Conservation (phyloP, 495 filamentous ascomycete species). For the Penicillium waksmanii region DNA sequence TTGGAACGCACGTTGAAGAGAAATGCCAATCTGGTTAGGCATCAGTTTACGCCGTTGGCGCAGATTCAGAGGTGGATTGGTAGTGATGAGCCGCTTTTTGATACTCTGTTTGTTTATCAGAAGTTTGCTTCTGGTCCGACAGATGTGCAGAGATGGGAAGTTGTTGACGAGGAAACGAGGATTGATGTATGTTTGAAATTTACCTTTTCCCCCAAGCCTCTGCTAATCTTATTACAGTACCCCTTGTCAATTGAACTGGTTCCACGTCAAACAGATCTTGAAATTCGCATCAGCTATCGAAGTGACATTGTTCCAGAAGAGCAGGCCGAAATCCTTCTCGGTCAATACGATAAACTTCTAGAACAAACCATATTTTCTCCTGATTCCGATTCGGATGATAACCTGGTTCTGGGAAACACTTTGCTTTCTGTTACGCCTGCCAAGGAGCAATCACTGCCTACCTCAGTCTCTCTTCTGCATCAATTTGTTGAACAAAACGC, state of each 20-base stretch:
- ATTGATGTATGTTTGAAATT: slow-evolving; percentile 51
- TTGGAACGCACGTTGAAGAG: slow-evolving; percentile 59
- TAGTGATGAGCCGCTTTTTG: slow-evolving; percentile 65
- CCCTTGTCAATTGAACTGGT: slow-evolving; percentile 74
- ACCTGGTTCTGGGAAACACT: slow-evolving; percentile 21
- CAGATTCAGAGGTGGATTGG: slow-evolving; percentile 70
- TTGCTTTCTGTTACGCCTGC: slow-evolving; percentile 52
- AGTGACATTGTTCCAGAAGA: slow-evolving; percentile 60
- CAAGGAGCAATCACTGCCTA: slow-evolving; percentile 39
- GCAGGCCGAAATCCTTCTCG: slow-evolving; percentile 55
- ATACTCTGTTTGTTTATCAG: slow-evolving; percentile 81
- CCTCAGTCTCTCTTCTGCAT: slow-evolving; percentile 32
- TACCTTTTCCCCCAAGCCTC: slow-evolving; percentile 21
- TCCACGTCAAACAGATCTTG: slow-evolving; percentile 48
- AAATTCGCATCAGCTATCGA: slow-evolving; percentile 64
- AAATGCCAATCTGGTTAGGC: slow-evolving; percentile 62
- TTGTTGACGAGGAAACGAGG: slow-evolving; percentile 56
- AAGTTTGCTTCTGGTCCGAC: slow-evolving; percentile 44
- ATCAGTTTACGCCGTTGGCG: slow-evolving; percentile 70
- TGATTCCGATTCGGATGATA: slow-evolving; percentile 24
- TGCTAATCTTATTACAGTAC: slow-evolving; percentile 48
- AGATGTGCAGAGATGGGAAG: slow-evolving; percentile 42
- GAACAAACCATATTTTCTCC: slow-evolving; percentile 31
- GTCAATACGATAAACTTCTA: slow-evolving; percentile 37
- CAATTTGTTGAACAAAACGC: slow-evolving; percentile 53